Base-by-base conservation (phyloP, 1,284 basidiomycete species). In the Erythrobasidium hasegawianum region DNA sequence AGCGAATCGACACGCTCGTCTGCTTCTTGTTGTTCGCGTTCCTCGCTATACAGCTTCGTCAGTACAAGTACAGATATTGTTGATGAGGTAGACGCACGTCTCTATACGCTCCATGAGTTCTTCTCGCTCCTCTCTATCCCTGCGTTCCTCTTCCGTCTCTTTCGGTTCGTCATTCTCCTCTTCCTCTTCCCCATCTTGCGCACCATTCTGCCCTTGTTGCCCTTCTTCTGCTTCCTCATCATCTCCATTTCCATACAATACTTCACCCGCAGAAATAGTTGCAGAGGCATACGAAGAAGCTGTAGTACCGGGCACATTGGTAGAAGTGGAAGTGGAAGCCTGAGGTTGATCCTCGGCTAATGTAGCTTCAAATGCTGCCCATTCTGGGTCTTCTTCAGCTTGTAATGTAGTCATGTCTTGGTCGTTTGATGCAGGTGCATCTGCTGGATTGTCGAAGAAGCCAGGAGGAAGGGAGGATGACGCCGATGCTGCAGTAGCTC, bases 31-130 rank as follows among this genome's bases (percentile, higher is more conserved):
- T 68, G 66, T 52, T 68, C 66, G 22, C 66, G 18, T 24, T 57
- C 62, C 41, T 58, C 56, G 18, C 55, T 65, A 27, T 22, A 27
- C 18, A 38, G n/a, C 16, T 56, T n/a, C 22, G 26, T 38, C 45
- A 20, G 47, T 33, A 4, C 55, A n/a, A 26, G 22, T 52, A 10
- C 2, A 33, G 38, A 11, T 16, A 13, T 47, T 14, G 18, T 8
- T 41, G 26, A 18, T 56, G 14, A 11, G 2, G 1, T 11, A 13
- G 10, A 65, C 66, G 50, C 27, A 68, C 66, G 24, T 53, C 29
- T 68, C 66, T 14, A 68, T 68, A 18, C 66, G 58, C 39, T 60
- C 58, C 66, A 68, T 68, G 14, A 68, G 59, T 53, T 68, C 66
- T 45, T 68, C 66, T 7, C 66, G 47, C 26, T 68, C 66, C 26